Evolutionary conservation across 495 filamentous ascomycete species (phyloP).

Genomic region (Hyaloscypha variabilis): DNA sequence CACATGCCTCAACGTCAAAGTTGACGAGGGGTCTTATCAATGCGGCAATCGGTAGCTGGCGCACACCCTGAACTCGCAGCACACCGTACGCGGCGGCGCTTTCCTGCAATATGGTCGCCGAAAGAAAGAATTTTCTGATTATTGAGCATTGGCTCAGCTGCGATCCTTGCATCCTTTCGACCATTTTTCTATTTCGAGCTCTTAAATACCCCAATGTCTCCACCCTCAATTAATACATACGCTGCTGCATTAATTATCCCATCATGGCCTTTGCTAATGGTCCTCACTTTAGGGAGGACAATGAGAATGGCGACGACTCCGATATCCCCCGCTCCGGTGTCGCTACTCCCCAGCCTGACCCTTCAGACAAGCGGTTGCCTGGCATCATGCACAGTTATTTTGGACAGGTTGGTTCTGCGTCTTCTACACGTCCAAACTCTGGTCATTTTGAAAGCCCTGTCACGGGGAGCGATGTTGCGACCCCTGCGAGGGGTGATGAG

Average conservation of each 20-base stretch:
- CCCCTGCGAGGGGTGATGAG: slow-evolving; percentile 18
- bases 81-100: slow-evolving; percentile 19
- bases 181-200: background rate
- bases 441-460: slow-evolving; percentile 43
- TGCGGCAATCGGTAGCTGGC: slow-evolving; percentile 32
- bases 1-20: slow-evolving; percentile 31
- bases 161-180: slow-evolving; percentile 6
- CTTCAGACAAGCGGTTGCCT: slow-evolving; percentile 84
- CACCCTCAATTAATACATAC: background rate
- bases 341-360: slow-evolving; percentile 86
- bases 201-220: slow-evolving; percentile 10
- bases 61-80: slow-evolving; percentile 8
- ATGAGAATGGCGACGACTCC: slow-evolving; percentile 75
- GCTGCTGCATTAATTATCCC: slow-evolving; percentile 3
- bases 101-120: slow-evolving; percentile 19
- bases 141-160: slow-evolving; percentile 12
- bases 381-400: slow-evolving; percentile 90
- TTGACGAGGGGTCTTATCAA: slow-evolving; percentile 36
- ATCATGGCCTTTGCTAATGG: slow-evolving; percentile 28
- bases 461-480: slow-evolving; percentile 36
- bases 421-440: slow-evolving; percentile 50
- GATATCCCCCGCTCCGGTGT: slow-evolving; percentile 83
- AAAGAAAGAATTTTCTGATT: slow-evolving; percentile 20
- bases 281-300: slow-evolving; percentile 62
- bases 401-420: slow-evolving; percentile 88